These are phyloP conservation scores for Globisporangium lucens DNA, from an alignment of 352 stramenopile genomes.

Conservation along the genomic window DNA sequence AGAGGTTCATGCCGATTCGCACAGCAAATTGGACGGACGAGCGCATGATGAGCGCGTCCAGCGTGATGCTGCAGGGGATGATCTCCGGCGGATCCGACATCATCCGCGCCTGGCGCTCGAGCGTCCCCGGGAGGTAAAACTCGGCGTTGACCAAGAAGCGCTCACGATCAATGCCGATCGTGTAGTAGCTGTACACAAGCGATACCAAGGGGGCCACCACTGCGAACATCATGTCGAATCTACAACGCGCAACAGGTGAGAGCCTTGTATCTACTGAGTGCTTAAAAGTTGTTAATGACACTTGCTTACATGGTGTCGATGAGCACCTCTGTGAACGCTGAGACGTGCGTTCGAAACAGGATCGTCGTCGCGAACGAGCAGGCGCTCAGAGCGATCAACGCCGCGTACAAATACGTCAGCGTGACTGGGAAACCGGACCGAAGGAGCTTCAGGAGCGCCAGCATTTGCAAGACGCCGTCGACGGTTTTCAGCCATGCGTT, in stretches of 20 bases:
- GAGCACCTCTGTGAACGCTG: conserved; percentile 28
- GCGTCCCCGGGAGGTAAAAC: conserved; percentile 19
- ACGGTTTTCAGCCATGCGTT: conserved; percentile 31
- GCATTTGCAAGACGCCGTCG: conserved; percentile 9
- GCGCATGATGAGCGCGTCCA: conserved; percentile 27
- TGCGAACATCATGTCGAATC: conserved; percentile 36
- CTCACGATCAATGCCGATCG: conserved; percentile 30
- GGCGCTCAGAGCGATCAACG: conserved; percentile 22
- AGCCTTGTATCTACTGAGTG: too few relatives aligned
- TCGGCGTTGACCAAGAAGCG: conserved; percentile 20
- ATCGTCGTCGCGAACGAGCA: conserved; percentile 25
- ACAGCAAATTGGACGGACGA: conserved; percentile 20
- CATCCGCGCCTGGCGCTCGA: conserved; percentile 30
- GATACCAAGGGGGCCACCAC: conserved; percentile 28
- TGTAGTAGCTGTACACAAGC: conserved; percentile 28
- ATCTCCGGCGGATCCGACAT: conserved; percentile 31
- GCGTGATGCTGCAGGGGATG: conserved; percentile 23
- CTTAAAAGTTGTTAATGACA: too few relatives aligned
- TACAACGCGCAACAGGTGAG: not conserved
- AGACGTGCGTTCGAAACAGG: conserved; percentile 13
- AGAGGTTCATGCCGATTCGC: conserved; percentile 23
- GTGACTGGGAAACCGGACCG: conserved; percentile 24
- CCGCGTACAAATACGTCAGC: conserved; percentile 25
- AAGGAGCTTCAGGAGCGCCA: conserved; percentile 17
- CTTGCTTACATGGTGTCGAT: conserved; percentile 16